Evolutionary conservation across 441 rosid species (phyloP).

Genomic region (Viola pubescens): DNA sequence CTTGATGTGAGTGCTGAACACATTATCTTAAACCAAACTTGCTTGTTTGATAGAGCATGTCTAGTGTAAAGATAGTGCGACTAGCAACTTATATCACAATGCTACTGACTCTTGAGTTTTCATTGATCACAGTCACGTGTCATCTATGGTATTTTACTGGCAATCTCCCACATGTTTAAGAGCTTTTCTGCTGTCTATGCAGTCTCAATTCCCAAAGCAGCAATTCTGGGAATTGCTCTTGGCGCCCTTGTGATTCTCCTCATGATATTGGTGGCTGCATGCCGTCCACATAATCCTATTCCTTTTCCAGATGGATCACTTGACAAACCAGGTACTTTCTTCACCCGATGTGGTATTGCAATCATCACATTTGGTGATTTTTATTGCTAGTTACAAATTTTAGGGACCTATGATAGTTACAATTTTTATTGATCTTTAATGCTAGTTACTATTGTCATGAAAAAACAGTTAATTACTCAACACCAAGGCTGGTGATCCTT

Average conservation of each 20-base stretch:
- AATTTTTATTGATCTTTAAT: background rate
- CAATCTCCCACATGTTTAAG: too few relatives aligned
- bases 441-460: background rate
- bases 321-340: slow-evolving; percentile 71
- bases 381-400: background rate
- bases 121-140: too few relatives aligned
- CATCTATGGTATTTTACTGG: too few relatives aligned
- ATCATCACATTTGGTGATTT: background rate
- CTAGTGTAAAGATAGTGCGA: too few relatives aligned
- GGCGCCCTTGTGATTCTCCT: slow-evolving; percentile 84
- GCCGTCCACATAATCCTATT: slow-evolving; percentile 57
- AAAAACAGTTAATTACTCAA: slow-evolving; percentile 53
- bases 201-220: slow-evolving; percentile 88
- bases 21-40: background rate
- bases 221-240: slow-evolving; percentile 82
- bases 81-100: too few relatives aligned
- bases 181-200: slow-evolving; percentile 18
- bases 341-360: background rate
- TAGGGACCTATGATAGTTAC: background rate
- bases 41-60: too few relatives aligned
- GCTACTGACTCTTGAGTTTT: too few relatives aligned
- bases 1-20: background rate
- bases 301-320: slow-evolving; percentile 65
- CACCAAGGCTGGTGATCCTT: slow-evolving; percentile 85
- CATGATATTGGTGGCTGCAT: slow-evolving; percentile 73